phyloP scores from a whole-genome alignment of 176 grass and related monocot species.

The Oryza meyeriana region DNA sequence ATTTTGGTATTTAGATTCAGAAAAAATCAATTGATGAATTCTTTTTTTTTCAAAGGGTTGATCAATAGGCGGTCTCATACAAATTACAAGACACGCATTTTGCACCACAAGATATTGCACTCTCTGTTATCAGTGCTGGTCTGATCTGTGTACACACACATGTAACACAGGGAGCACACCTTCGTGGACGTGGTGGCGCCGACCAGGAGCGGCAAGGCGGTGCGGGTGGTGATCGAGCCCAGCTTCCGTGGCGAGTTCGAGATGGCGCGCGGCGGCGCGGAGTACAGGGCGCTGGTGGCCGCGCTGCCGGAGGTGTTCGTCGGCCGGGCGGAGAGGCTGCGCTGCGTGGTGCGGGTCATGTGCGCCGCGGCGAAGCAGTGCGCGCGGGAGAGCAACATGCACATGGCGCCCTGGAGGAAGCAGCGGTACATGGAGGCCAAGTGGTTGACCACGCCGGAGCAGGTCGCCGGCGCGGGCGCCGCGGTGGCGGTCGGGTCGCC shows the following conservation, averaged over 20 bases:
- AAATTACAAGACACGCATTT: too few species aligned
- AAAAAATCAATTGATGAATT: too few species aligned
- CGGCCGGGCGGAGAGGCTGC: slow-evolving; percentile 52
- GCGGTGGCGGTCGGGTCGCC: neutral
- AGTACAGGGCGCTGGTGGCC: slow-evolving; percentile 53
- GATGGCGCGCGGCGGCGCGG: slow-evolving; percentile 51
- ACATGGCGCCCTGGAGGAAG: slow-evolving; percentile 85
- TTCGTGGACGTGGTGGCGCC: slow-evolving; percentile 60
- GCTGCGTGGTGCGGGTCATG: slow-evolving; percentile 50
- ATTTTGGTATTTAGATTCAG: too few species aligned
- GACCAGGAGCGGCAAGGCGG: slow-evolving; percentile 41
- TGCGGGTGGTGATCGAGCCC: slow-evolving; percentile 52
- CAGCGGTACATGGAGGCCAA: slow-evolving; percentile 80
- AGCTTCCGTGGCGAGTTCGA: slow-evolving; percentile 71
- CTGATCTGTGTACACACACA: neutral
- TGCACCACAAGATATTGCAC: too few species aligned
- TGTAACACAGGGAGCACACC: slow-evolving; percentile 52
- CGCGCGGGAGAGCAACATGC: slow-evolving; percentile 72
- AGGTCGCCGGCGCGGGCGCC: neutral
- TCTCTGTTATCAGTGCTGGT: neutral
- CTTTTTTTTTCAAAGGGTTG: too few species aligned
- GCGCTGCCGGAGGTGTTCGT: slow-evolving; percentile 69
- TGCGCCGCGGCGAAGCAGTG: slow-evolving; percentile 67
- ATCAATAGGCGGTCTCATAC: too few species aligned
- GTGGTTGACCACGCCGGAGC: slow-evolving; percentile 59